These are phyloP conservation scores for Citrus mangshanensis DNA, from an alignment of 345 rosid species.

Conservation along the genomic window DNA sequence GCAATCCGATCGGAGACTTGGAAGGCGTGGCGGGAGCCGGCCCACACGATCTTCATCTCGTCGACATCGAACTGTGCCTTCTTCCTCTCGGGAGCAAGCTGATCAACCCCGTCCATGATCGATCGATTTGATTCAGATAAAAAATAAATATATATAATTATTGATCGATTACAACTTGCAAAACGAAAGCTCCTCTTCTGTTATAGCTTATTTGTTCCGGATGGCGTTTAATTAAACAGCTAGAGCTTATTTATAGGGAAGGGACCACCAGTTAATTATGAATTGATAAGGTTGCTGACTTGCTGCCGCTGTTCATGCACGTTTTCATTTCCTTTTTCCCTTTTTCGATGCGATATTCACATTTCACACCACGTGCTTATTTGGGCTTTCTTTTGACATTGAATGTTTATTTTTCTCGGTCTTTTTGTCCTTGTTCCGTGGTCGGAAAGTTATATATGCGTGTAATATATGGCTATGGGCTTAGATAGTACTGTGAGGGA, in stretches of 20 bases:
- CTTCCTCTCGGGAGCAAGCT: constrained; percentile 69
- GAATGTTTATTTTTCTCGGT: too few relatives aligned
- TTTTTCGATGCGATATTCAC: too few relatives aligned
- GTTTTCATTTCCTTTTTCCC: rapidly evolving
- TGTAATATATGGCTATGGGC: too few relatives aligned
- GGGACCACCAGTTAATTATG: neutral
- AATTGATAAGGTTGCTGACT: neutral
- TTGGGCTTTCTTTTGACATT: too few relatives aligned
- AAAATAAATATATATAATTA: too few relatives aligned
- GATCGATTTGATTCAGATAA: neutral
- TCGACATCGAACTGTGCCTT: constrained; percentile 81
- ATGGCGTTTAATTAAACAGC: neutral
- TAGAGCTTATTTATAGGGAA: neutral
- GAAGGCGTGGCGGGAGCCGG: constrained; percentile 75
- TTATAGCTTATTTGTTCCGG: neutral
- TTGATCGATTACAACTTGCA: neutral
- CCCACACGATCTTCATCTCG: constrained; percentile 95
- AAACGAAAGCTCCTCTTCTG: neutral
- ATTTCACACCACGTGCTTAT: too few relatives aligned
- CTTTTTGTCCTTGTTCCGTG: too few relatives aligned
- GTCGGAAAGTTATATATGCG: too few relatives aligned
- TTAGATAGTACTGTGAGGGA: too few relatives aligned
- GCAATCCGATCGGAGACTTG: constrained; percentile 83
- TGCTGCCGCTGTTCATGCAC: neutral
- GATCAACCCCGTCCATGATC: constrained; percentile 38